These are phyloP conservation scores for Mortierella sp. DNA, from an alignment of 371 early-diverging fungal species.

Conservation along the genomic window DNA sequence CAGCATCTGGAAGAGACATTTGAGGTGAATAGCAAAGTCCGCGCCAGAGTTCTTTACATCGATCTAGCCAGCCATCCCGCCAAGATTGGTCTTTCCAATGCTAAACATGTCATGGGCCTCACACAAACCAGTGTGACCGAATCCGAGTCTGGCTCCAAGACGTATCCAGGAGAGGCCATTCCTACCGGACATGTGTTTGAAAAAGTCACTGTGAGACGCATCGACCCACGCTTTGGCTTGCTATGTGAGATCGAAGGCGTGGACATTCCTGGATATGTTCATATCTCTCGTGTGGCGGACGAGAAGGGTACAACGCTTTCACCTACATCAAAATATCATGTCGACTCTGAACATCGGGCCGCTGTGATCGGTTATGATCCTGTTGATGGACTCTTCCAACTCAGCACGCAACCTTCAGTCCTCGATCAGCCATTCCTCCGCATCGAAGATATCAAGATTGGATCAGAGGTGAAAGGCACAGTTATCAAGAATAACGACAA, in stretches of 20 bases:
- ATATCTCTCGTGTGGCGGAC: slow-evolving; percentile 81
- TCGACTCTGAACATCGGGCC: slow-evolving; percentile 77
- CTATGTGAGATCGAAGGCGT: slow-evolving; percentile 63
- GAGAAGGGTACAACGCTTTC: slow-evolving; percentile 60
- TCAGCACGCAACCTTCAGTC: slow-evolving; percentile 78
- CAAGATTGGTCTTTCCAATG: slow-evolving; percentile 68
- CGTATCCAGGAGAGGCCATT: slow-evolving; percentile 44
- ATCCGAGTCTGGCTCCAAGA: slow-evolving; percentile 35
- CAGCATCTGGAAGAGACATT: slow-evolving; percentile 60
- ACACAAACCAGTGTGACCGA: slow-evolving; percentile 49
- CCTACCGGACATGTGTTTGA: slow-evolving; percentile 73
- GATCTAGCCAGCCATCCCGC: slow-evolving; percentile 66
- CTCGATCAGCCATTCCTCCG: slow-evolving; percentile 77
- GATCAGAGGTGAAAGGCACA: slow-evolving; percentile 69
- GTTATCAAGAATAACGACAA: slow-evolving; percentile 60
- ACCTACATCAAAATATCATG: slow-evolving; percentile 66
- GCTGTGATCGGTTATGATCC: slow-evolving; percentile 84
- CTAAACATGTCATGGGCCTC: slow-evolving; percentile 62
- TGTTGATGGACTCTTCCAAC: slow-evolving; percentile 75
- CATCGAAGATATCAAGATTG: slow-evolving; percentile 75
- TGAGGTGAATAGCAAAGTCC: slow-evolving; percentile 64
- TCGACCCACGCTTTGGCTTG: slow-evolving; percentile 67
- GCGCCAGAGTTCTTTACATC: slow-evolving; percentile 72
- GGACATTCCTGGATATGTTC: slow-evolving; percentile 65
- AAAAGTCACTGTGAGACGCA: slow-evolving; percentile 63